Evolutionary conservation across 495 filamentous ascomycete genomes (phyloP).

Genomic region (Hypoxylon fuscum): DNA sequence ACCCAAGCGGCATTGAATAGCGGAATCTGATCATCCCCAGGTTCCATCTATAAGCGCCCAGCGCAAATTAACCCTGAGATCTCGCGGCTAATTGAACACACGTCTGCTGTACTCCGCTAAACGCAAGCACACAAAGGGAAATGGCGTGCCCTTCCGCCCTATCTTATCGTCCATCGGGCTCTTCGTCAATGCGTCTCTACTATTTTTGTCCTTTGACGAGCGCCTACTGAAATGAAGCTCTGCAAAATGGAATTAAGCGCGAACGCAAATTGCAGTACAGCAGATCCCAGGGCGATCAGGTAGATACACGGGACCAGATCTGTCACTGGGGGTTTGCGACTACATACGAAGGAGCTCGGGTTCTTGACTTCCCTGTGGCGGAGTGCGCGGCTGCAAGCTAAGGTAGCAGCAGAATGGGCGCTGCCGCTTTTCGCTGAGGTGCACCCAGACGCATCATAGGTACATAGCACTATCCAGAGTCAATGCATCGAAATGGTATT

Average conservation of each 20-base stretch:
- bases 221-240: slow-evolving; percentile 27
- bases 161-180: slow-evolving; percentile 23
- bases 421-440: slow-evolving; percentile 20
- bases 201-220: slow-evolving; percentile 33
- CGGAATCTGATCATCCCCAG: slow-evolving; percentile 18
- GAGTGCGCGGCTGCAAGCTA: slow-evolving; percentile 27
- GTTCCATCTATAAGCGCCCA: too few species aligned
- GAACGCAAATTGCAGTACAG: slow-evolving; percentile 36
- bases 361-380: slow-evolving; percentile 30
- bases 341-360: slow-evolving; percentile 20
- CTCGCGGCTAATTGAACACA: slow-evolving; percentile 18
- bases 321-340: background rate
- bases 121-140: slow-evolving; percentile 11
- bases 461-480: too few species aligned
- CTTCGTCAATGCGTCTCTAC: slow-evolving; percentile 10
- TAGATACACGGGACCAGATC: slow-evolving; percentile 25
- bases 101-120: slow-evolving; percentile 3
- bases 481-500: slow-evolving; percentile 15
- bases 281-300: slow-evolving; percentile 14
- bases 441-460: slow-evolving; percentile 10
- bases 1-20: slow-evolving; percentile 14
- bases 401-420: slow-evolving; percentile 25
- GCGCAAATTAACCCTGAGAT: background rate
- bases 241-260: slow-evolving; percentile 42
- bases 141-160: background rate